phyloP scores from a whole-genome alignment of 139 green algal genomes.

The Micromonas pusilla region DNA sequence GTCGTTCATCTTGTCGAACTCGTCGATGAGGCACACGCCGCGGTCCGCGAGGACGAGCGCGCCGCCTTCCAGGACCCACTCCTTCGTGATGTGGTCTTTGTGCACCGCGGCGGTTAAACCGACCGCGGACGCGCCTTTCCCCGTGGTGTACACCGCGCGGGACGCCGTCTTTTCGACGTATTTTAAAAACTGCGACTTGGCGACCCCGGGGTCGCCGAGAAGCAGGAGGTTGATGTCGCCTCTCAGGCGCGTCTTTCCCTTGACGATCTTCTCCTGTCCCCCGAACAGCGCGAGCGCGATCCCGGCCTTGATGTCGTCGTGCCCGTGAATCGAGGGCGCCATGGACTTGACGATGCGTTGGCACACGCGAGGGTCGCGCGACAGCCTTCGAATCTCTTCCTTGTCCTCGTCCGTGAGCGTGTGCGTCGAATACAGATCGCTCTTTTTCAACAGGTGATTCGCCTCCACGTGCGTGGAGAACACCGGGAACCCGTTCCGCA shows the following conservation, averaged over 20 bases:
- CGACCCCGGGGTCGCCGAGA: constrained; percentile 88
- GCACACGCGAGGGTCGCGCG: constrained; percentile 55
- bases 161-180: constrained; percentile 91
- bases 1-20: constrained; percentile 99
- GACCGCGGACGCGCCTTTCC: constrained; percentile 93
- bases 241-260: constrained; percentile 50
- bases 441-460: constrained; percentile 76
- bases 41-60: constrained; percentile 95
- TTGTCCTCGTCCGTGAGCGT: constrained; percentile 88
- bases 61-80: constrained; percentile 97
- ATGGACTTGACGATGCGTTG: constrained; percentile 84
- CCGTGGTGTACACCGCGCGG: constrained; percentile 93
- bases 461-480: constrained; percentile 92
- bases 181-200: constrained; percentile 98
- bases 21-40: constrained; percentile 97
- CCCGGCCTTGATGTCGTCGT: constrained; percentile 92
- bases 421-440: constrained; percentile 64
- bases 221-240: constrained; percentile 99
- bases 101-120: constrained; percentile 93
- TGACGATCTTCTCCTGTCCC: constrained; percentile 67
- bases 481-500: constrained; percentile 87
- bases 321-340: constrained; percentile 95
- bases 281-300: constrained; percentile 92
- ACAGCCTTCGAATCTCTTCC: constrained; percentile 65
- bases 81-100: constrained; percentile 67